Base-by-base conservation (phyloP, 441 rosid species). In the Raphanus hybrid region DNA sequence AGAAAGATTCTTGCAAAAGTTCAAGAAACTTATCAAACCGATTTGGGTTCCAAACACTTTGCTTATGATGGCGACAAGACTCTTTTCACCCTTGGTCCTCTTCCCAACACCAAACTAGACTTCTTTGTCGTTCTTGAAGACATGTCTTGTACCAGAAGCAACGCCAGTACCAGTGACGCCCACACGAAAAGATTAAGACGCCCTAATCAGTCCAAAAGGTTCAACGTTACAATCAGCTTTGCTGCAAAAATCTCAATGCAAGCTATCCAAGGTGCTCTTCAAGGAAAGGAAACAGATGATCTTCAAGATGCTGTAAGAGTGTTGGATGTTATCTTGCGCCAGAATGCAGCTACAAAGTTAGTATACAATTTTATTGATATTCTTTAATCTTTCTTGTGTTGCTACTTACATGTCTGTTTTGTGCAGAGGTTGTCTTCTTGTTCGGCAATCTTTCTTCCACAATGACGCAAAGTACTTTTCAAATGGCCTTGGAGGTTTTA, bases 1-100 rank as follows among this genome's bases (percentile, higher is more conserved):
- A 82, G 91, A 43, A 84, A 73, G 79, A 80, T 87, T 2, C 82
- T 87, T n/a, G 85, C 83, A 4, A 84, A 63, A 67, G 85, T 86
- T 32, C 85, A 89, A 7, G 84, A 84, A 64, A 86, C 88, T 1
- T 87, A 89, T 54, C 55, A 11, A 14, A 69, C 62, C 10, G 87
- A 86, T 8, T 71, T 89, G 67, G 85, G 69, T 2, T 81, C 76
- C 6, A 89, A 86, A 57, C 45, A 79, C 35, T 87, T 89, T 74
- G 93, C 93, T 3, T 89, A 87, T 57, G 93, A 86, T 81, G 90
- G 93, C 3, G 90, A 87, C 69, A 84, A 84, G 76, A 84, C 87
- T 58, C 67, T 87, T 23, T 87, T 82, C 65, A 84, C 87, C 52
- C 48, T 85, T 57, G 87, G 90, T 16, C 10, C 91, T 16, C 86